Percentiles rank a stretch among this genome's conserved stretches.
These are phyloP conservation scores for Helenozyma baotianmanensis DNA, from an alignment of 805 yeast species.

Conservation along the genomic window DNA sequence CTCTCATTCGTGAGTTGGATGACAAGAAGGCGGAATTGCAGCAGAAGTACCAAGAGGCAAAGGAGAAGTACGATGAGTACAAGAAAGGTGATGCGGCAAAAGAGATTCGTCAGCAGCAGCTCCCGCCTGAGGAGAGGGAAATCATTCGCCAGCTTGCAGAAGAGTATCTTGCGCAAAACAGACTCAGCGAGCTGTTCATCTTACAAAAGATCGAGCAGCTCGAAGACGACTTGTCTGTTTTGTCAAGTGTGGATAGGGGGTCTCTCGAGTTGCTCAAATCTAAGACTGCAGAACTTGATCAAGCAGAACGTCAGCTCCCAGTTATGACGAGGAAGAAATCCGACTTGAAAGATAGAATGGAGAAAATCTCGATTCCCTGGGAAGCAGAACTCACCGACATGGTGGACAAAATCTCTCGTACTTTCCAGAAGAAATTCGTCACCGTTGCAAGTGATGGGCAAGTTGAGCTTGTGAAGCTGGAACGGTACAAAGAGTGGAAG, in stretches of 20 bases:
- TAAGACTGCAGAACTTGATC: conserved; percentile 29
- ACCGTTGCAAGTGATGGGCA: conserved; percentile 86
- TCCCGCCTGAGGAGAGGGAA: conserved; percentile 36
- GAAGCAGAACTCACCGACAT: conserved; percentile 55
- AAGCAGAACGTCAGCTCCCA: conserved; percentile 39
- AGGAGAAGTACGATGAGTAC: conserved; percentile 32
- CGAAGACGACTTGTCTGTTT: conserved; percentile 41
- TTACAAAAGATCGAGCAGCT: conserved; percentile 39
- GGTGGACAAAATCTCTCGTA: conserved; percentile 51
- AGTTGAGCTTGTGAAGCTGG: conserved; percentile 54
- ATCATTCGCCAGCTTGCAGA: conserved; percentile 36
- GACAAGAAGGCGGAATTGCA: conserved; percentile 21
- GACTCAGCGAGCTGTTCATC: conserved; percentile 36
- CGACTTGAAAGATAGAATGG: conserved; percentile 33
- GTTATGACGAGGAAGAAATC: conserved; percentile 18
- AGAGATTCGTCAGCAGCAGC: conserved; percentile 29
- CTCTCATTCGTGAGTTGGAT: conserved; percentile 23
- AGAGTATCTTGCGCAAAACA: conserved; percentile 28
- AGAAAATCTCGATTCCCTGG: conserved; percentile 45
- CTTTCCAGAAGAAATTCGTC: conserved; percentile 63
- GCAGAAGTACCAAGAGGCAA: conserved; percentile 29
- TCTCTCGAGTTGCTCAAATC: conserved; percentile 37
- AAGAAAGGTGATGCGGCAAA: conserved; percentile 39
- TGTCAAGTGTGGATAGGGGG: conserved; percentile 34
- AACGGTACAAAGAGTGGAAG: conserved; percentile 69